Base-by-base conservation (phyloP, 1,284 basidiomycete species). In the Moesziomyces sp. region DNA sequence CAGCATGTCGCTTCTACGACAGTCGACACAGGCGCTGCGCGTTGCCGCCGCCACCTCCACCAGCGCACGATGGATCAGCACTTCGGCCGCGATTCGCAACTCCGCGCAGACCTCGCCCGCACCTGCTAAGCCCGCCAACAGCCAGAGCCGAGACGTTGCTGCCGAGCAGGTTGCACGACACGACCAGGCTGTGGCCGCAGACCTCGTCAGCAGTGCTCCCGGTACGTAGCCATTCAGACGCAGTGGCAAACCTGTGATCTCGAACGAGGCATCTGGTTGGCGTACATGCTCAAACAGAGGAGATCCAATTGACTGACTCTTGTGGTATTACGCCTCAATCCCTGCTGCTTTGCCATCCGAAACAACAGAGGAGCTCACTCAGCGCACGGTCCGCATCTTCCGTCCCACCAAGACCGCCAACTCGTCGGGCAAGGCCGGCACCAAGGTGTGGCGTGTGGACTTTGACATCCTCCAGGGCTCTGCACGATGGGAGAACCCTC, bases 401-500 rank as follows among this genome's bases (percentile, higher is more conserved):
- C 92, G 94, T 83, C 93, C 95, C 0, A 91, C 94, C 23, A 92
- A 93, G 76, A 94, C 93, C 74, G 96, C 95, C 10, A 98, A 96
- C 89, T 94, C 97, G 85, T 94, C 93, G 53, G 95, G 93, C 53
- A 89, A 76, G 67, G 91, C 90, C 52, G 95, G 96, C 86, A 90
- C 90, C 23, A 89, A 91, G 78, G 89, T 91, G 79, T 99, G 96
- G 96, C 88, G 93, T 74, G 90, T 99, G 81, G 96, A 99, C 86
- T 99, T 91, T 87, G 96, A 99, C 80, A 91, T 91, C 62, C 87
- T 98, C 19, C 90, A 90, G 74, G 93, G 94, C 46, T 90, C 89
- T 35, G 94, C 92, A 14, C 89, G 96, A 66, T 99, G 96, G 96
- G 94, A 97, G 88, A 98, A 98, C 84, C 93, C 94, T n/a, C 86